Base-by-base conservation (phyloP, 495 filamentous ascomycete species). In the Penicillium manginii region DNA sequence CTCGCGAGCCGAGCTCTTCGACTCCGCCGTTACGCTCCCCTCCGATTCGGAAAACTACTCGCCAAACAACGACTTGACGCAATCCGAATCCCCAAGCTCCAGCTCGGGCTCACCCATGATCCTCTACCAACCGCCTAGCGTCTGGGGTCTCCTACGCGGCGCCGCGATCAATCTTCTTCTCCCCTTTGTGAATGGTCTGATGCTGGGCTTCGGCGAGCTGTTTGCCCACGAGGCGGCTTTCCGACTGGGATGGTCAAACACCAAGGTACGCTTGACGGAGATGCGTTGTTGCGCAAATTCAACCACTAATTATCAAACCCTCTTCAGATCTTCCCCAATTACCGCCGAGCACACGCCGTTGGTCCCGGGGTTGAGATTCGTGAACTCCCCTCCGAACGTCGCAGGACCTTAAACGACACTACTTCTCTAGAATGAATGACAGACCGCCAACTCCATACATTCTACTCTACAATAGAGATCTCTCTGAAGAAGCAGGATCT, bases 101-200 rank as follows among this genome's bases (percentile, higher is more conserved):
- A 86, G 85, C 1, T 86, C 86, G 2, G 86, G 86, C 48, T 86
- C 90, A 3, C 91, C 89, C 17, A 73, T 98, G 61, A 87, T 98
- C 29, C 81, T 98, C 32, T 99, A 98, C 81, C 84, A 86, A 32
- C 91, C 92, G 15, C 93, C 96, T 0, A 94, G 91, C 0, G 52
- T 93, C 32, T 93, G 90, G 89, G 84, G 89, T 29, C 68, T 99
- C 39, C 51, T 97, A 50, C 86, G 93, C 33, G 91, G 94, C 8
- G 91, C 92, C 7, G 92, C 92, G 4, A 98, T 99, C 75, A 99
- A 99, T 71, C 78, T 99, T 8, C 58, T 99, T 0, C 78, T 99
- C 3, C 94, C 94, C 0, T 99, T 99, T 60, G 85, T 99, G 64
- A 99, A 99, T 74, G 94, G 94, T 19, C 81, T 99, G 75, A 99